Conservation (phyloP, 2,329 filamentous ascomycete species). For the Calonectria multiphialidica region DNA sequence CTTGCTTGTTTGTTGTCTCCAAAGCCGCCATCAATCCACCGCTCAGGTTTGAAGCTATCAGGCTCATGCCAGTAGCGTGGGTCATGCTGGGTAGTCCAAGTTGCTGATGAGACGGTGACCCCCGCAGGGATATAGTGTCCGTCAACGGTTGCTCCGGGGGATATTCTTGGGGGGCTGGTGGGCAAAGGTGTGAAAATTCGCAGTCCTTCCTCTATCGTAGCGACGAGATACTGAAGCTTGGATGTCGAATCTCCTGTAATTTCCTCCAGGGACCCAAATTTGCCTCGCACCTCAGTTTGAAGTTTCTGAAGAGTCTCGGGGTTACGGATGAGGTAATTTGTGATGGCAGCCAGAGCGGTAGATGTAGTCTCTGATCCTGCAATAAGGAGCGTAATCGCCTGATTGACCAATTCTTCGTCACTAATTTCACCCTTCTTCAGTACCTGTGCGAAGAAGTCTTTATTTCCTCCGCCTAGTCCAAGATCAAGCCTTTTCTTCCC, state of each 20-base stretch:
- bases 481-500: conserved; percentile 8
- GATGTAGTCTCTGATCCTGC: conserved; percentile 29
- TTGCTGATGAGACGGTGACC: conserved; percentile 19
- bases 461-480: background rate
- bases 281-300: conserved; percentile 20
- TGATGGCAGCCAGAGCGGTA: background rate
- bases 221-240: conserved; percentile 22
- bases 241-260: conserved; percentile 22
- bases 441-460: conserved; percentile 30
- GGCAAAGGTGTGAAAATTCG: conserved; percentile 24
- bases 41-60: background rate
- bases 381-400: conserved; percentile 28
- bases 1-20: background rate
- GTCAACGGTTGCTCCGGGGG: conserved; percentile 20
- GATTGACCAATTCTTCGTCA: conserved; percentile 17
- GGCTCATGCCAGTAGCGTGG: conserved; percentile 6
- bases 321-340: conserved; percentile 13
- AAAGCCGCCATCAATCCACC: background rate
- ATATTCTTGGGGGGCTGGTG: conserved; percentile 14
- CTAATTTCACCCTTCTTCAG: conserved; percentile 1
- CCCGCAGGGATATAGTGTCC: conserved; percentile 25
- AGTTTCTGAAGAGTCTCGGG: conserved; percentile 5
- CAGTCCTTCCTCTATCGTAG: conserved; percentile 27
- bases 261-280: background rate
- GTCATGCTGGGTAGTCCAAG: conserved; percentile 11